Conservation (phyloP, 148 eudicot species). For the Rhododendron molle region DNA sequence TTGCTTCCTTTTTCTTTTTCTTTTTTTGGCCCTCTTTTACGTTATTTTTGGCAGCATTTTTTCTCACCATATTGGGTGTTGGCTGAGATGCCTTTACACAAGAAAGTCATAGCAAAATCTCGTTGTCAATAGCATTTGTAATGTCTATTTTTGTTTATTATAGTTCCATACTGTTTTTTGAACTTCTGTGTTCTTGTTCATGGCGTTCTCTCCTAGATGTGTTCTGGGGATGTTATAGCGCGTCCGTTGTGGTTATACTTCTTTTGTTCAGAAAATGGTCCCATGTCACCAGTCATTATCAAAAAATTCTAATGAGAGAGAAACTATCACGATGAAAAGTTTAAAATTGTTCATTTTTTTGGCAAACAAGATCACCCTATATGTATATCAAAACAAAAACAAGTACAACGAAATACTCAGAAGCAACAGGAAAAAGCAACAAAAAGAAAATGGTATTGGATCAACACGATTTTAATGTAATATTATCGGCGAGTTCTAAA, state of each 20-base stretch:
- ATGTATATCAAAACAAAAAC: too few species aligned
- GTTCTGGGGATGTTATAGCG: neutral
- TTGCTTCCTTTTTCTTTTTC: neutral
- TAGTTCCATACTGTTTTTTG: neutral
- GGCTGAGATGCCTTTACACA: conserved; percentile 19
- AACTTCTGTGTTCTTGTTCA: neutral
- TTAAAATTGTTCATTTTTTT: too few species aligned
- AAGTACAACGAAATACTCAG: too few species aligned
- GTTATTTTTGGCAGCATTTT: neutral
- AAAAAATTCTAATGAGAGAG: too few species aligned
- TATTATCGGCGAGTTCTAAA: too few species aligned
- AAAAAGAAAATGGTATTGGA: too few species aligned
- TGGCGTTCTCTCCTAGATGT: neutral
- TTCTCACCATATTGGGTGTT: conserved; percentile 13
- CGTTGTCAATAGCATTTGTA: neutral
- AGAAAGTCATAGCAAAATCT: conserved; percentile 5
- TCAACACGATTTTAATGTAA: too few species aligned
- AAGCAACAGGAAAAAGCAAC: too few species aligned
- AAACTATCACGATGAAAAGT: neutral
- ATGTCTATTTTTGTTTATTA: neutral
- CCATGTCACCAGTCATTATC: neutral
- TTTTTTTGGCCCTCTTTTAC: neutral
- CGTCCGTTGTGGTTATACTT: neutral
- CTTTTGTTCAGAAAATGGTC: neutral
- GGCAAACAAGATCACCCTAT: too few species aligned